Evolutionary conservation across 371 early-diverging fungal species (phyloP), one percentile per base, ranked within the genome.

Genomic region (Phascolomyces articulosus): DNA sequence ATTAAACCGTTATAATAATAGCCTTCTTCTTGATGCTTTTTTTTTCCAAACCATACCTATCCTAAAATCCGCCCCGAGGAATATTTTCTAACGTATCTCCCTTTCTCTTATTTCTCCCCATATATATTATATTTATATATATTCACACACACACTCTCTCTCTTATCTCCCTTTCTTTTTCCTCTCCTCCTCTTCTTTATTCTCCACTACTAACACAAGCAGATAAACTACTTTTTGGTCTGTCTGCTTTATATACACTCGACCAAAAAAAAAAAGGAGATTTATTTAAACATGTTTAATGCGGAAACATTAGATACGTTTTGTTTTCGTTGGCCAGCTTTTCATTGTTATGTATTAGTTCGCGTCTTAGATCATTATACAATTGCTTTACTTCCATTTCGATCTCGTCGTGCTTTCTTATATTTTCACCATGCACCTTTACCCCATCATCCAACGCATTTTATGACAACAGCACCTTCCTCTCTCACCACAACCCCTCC

Each of bases 261-360:
- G 6, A 6, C 9, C 9, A 41, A 41, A n/a, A 44, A n/a, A n/a
- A 44, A 44, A 1, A 44, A n/a, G 44, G 44, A 51, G 21, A 10
- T 51, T 26, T 51, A 0, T 24, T 51, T n/a, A 20, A 24, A 23
- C 24, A 51, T 51, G 56, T 55, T 55, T 18, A 55, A 55, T 55
- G 60, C 53, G 1, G 65, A 68, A 16, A 62, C 53, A 3, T 8
- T 75, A 0, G 73, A 71, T 38, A 75, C 75, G 2, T 78, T 78
- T 40, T 71, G 71, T 34, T 78, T 75, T 51, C 67, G 69, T 20
- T 78, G 79, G 79, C 67, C 79, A 4, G 68, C 63, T 2, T 44
- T 62, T 53, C 69, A 70, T 24, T 67, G 69, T 1, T 73, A 71
- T 68, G 73, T 75, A 0, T 47, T 78, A 4, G 70, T 75, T 0